A percentile compares a stretch with the other conserved stretches of the same genome.
Evolutionary conservation across 2,329 filamentous ascomycete species (phyloP).

Genomic region (Emmonsiellopsis sp.): DNA sequence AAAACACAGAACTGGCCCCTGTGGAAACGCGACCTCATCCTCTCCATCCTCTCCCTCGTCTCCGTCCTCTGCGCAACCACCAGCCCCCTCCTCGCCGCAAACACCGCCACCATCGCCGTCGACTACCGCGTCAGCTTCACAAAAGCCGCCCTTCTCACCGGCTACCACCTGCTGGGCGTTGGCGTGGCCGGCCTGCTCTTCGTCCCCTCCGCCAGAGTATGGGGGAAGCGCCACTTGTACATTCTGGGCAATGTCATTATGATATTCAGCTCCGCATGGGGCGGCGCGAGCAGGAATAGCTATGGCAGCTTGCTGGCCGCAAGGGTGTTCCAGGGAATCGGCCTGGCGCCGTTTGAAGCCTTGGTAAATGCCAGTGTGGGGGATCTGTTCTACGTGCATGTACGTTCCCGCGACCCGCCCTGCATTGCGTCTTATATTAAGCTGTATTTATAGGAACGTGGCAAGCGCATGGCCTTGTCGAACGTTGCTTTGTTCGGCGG

Average conservation of each 20-base stretch:
- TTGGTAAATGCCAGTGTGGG: slow-evolving; percentile 82
- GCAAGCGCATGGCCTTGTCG: slow-evolving; percentile 75
- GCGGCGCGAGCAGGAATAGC: slow-evolving; percentile 55
- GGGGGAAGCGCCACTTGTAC: slow-evolving; percentile 87
- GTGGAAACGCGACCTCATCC: slow-evolving; percentile 75
- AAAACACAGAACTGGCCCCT: slow-evolving; percentile 65
- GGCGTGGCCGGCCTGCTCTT: slow-evolving; percentile 75
- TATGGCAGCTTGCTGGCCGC: slow-evolving; percentile 69
- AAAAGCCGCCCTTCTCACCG: slow-evolving; percentile 72
- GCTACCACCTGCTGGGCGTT: slow-evolving; percentile 77
- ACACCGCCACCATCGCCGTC: slow-evolving; percentile 68
- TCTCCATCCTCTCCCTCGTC: slow-evolving; percentile 66
- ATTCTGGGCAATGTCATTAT: slow-evolving; percentile 67
- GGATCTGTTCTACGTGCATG: slow-evolving; percentile 83
- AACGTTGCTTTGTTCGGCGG: slow-evolving; percentile 64
- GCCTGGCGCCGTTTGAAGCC: slow-evolving; percentile 79
- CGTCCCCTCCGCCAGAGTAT: slow-evolving; percentile 78
- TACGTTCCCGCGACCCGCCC: slow-evolving; percentile 31
- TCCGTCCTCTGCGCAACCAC: slow-evolving; percentile 78
- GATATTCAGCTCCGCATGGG: slow-evolving; percentile 69
- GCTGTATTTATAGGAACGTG: slow-evolving; percentile 50
- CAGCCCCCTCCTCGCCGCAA: slow-evolving; percentile 78
- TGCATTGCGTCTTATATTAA: neutral
- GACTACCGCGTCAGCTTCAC: slow-evolving; percentile 60
- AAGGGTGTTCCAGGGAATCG: slow-evolving; percentile 76